These are phyloP conservation scores for Aurantiochytrium sp. DNA, from an alignment of 108 stramenopile species.

Conservation along the genomic window DNA sequence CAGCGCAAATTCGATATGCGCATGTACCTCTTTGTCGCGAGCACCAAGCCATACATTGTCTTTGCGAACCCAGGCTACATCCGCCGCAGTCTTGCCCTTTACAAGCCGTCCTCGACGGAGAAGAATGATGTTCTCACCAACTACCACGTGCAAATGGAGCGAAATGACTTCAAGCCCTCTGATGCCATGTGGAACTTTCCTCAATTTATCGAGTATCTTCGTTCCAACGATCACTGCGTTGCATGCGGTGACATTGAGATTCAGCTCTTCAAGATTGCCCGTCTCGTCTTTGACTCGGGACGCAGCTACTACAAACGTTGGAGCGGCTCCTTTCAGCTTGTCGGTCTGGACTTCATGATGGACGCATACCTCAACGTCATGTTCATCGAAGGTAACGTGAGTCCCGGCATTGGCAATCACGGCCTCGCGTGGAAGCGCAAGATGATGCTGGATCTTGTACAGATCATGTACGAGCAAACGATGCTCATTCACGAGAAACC, in stretches of 20 bases:
- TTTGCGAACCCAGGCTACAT: neutral
- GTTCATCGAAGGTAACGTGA: slow-evolving; percentile 16
- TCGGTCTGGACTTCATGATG: slow-evolving; percentile 5
- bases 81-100: neutral
- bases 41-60: slow-evolving; percentile 11
- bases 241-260: neutral
- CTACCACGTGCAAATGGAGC: slow-evolving; percentile 17
- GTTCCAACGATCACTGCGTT: neutral
- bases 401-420: neutral
- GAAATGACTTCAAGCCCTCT: neutral
- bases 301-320: slow-evolving; percentile 8
- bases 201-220: neutral
- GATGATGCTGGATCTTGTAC: slow-evolving; percentile 1
- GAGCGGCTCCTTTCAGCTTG: neutral
- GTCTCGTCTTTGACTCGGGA: neutral
- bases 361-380: neutral
- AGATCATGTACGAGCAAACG: slow-evolving; percentile 1
- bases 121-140: neutral
- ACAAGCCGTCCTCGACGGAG: neutral
- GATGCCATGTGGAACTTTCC: slow-evolving; percentile 11
- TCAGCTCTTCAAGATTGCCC: neutral
- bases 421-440: slow-evolving; percentile 4
- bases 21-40: neutral
- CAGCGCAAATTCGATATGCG: slow-evolving; percentile 13
- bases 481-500: neutral